Evolutionary conservation across 495 filamentous ascomycete species (phyloP), one percentile per base, ranked within the genome.

Genomic region (Hypoxylon crocopeplum): DNA sequence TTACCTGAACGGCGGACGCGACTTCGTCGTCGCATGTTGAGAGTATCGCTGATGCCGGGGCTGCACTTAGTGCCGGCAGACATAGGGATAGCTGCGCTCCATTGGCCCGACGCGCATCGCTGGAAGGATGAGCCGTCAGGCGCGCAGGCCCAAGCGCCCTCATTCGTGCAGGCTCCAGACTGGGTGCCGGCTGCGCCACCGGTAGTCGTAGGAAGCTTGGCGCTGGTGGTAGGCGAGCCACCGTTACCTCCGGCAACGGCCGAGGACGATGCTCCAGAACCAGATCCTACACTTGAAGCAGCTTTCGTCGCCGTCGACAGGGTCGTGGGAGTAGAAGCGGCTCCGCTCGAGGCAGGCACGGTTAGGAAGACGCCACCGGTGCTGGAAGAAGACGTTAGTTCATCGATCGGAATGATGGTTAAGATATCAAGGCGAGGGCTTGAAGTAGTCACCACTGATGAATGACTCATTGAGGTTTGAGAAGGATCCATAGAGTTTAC

Each of bases 121-220:
- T 85, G 83, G 76, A 82, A 90, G 12, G 78, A 75, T 6, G 69
- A 75, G 47, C 86, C 87, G 21, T 66, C 74, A 27, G 88, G 76
- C 0, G 61, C 38, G 69, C 88, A 90, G 75, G 88, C 87, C 86
- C 85, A 89, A 34, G 69, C 64, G 47, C 80, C 82, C 64, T 86
- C 83, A 34, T 69, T 38, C 19, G 66, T 73, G 75, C 84, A 85
- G 19, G 80, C 75, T 5, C 63, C 55, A 1, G 68, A 41, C 32
- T 69, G 53, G 12, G 37, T 48, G 19, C 63, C 63, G 19, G 38
- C 12, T 2, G 37, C 51, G n/a, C 44, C 34, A 36, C 66, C 63
- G 20, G 50, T 55, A 15, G 47, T 41, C 25, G 55, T 19, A 7
- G 66, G 62, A 30, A 22, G 15, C 20, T 53, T 50, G 19, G 54